Conservation (phyloP, 495 filamentous ascomycete species). For the Penicillium salamii region DNA sequence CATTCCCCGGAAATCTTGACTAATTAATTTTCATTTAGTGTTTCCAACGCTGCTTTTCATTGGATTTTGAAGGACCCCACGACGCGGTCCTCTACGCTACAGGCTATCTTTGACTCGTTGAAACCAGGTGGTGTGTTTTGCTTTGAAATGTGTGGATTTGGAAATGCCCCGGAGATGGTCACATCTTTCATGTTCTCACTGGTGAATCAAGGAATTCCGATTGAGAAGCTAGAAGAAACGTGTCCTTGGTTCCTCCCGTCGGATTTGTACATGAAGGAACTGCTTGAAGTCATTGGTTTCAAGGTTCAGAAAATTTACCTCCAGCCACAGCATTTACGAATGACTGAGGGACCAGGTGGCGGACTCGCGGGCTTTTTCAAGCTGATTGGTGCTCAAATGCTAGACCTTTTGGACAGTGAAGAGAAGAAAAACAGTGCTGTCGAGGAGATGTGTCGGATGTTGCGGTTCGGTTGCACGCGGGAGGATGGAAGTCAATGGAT, state of each 20-base stretch:
- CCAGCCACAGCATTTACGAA: conserved; percentile 58
- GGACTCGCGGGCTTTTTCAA: conserved; percentile 65
- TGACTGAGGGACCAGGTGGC: conserved; percentile 44
- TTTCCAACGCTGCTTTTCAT: conserved; percentile 76
- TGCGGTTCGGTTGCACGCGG: conserved; percentile 51
- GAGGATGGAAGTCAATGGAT: conserved; percentile 60
- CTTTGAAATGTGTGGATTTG: conserved; percentile 71
- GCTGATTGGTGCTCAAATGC: conserved; percentile 58
- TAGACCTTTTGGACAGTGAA: conserved; percentile 46
- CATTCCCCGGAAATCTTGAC: neutral
- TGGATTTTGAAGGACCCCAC: conserved; percentile 60
- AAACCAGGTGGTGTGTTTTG: conserved; percentile 57
- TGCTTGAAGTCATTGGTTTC: conserved; percentile 57
- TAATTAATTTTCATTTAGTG: conserved; percentile 9
- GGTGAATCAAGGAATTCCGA: conserved; percentile 49
- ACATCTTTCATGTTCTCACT: conserved; percentile 52
- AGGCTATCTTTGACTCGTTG: conserved; percentile 45
- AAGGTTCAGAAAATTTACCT: conserved; percentile 56
- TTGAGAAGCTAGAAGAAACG: conserved; percentile 42
- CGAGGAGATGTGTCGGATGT: conserved; percentile 53
- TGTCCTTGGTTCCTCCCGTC: conserved; percentile 77
- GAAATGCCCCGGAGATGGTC: conserved; percentile 64
- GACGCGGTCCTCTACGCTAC: conserved; percentile 38
- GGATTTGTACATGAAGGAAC: conserved; percentile 47
- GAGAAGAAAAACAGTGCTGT: conserved; percentile 53